A percentile compares a stretch with the other conserved stretches of the same genome.
Evolutionary conservation across 805 yeast genomes (phyloP).

Genomic region (Pichia occidentalis): DNA sequence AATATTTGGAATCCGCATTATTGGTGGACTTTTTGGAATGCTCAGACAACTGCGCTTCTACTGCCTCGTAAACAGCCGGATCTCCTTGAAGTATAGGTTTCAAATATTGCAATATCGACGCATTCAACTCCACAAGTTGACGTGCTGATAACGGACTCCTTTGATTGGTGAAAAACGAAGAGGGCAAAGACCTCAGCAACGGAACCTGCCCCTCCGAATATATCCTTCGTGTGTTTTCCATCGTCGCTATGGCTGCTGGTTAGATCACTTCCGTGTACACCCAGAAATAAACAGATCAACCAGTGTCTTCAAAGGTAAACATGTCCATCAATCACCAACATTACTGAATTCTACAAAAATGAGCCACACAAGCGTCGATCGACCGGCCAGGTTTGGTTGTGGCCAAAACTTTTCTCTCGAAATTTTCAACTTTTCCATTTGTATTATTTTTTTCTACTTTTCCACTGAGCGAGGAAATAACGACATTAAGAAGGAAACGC

Average conservation of each 20-base stretch:
- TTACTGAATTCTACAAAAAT: not conserved
- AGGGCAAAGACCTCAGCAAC: conserved; percentile 2
- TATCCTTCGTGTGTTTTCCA: conserved; percentile 5
- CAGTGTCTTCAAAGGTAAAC: no score
- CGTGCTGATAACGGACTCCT: conserved; percentile 25
- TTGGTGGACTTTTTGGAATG: no score
- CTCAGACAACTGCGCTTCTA: no score
- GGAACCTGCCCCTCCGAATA: conserved; percentile 7
- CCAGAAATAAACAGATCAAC: no score
- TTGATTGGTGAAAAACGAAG: conserved; percentile 2
- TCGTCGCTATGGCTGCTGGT: not conserved
- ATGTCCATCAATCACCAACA: no score
- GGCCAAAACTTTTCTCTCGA: no score
- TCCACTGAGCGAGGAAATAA: not conserved
- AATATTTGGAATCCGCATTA: conserved; percentile 10
- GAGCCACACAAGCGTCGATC: no score
- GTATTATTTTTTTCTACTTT: not conserved
- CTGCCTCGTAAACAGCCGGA: conserved; percentile 1
- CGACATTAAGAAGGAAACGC: no score
- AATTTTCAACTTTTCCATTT: not conserved
- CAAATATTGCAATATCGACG: conserved; percentile 31
- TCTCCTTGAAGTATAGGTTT: conserved; percentile 14
- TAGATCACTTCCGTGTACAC: no score
- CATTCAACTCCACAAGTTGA: conserved; percentile 32
- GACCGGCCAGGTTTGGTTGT: no score